phyloP scores from a whole-genome alignment of 768 basidiomycete species.

The Leccinum barrowsii region DNA sequence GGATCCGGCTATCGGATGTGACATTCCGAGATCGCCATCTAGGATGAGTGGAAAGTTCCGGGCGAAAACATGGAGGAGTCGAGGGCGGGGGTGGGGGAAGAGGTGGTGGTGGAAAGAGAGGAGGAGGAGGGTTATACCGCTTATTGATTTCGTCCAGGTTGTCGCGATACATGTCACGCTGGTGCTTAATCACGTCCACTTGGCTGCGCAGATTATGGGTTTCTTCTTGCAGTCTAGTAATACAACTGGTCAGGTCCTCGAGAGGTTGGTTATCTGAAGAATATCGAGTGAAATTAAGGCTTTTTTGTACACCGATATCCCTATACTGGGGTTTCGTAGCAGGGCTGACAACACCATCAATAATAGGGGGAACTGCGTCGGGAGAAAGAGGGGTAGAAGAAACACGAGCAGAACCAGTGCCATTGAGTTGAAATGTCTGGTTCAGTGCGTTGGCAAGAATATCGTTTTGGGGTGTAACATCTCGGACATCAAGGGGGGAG shows the following conservation, averaged over 20 bases:
- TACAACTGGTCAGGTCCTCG: slow-evolving; percentile 8
- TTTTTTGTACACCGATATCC: slow-evolving; percentile 24
- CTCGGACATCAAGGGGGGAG: neutral
- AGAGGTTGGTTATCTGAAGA: neutral
- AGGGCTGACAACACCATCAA: neutral
- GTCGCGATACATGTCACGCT: slow-evolving; percentile 7
- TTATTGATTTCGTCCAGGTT: slow-evolving; percentile 11
- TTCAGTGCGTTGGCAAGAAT: slow-evolving; percentile 26
- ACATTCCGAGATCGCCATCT: slow-evolving; percentile 14
- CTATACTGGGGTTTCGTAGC: slow-evolving; percentile 11
- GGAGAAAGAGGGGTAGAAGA: slow-evolving; percentile 5
- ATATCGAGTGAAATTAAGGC: slow-evolving; percentile 19
- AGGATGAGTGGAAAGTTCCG: slow-evolving; percentile 12
- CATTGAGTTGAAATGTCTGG: slow-evolving; percentile 26
- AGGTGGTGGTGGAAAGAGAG: neutral
- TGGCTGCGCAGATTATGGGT: slow-evolving; percentile 10
- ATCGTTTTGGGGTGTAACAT: slow-evolving; percentile 2
- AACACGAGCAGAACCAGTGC: slow-evolving; percentile 8
- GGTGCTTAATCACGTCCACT: slow-evolving; percentile 5
- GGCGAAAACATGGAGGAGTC: neutral
- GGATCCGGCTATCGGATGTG: neutral
- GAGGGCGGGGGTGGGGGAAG: neutral
- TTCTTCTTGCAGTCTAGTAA: slow-evolving; percentile 18
- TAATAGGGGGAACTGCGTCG: slow-evolving; percentile 2
- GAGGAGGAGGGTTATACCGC: slow-evolving; percentile 1